phyloP scores from a whole-genome alignment of 2,329 filamentous ascomycete species.

The Talaromyces sp. region DNA sequence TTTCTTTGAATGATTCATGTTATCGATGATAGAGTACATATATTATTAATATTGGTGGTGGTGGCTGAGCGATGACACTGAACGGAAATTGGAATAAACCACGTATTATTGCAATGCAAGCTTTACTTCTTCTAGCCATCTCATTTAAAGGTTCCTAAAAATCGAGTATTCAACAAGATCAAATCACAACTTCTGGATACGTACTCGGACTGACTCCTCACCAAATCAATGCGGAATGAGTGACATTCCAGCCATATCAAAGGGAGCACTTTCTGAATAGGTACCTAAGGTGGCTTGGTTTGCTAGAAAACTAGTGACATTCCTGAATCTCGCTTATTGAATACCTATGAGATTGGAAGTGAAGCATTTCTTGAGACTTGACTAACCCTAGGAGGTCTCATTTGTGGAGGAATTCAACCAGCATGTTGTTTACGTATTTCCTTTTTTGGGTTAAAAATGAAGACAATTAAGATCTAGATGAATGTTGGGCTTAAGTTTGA shows the following conservation, averaged over 20 bases:
- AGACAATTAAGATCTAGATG: background rate
- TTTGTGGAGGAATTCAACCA: background rate
- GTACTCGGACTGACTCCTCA: background rate
- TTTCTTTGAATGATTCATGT: background rate
- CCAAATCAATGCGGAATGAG: background rate
- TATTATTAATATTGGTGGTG: slow-evolving; percentile 10
- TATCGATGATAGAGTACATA: slow-evolving; percentile 10
- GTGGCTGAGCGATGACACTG: background rate
- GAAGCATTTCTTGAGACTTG: background rate
- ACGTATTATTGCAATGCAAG: background rate
- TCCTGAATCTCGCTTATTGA: background rate
- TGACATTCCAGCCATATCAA: background rate
- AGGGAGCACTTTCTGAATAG: background rate
- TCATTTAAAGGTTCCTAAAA: too few relatives aligned
- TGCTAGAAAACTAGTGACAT: background rate
- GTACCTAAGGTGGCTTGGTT: background rate
- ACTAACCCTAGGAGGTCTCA: background rate
- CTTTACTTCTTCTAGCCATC: background rate
- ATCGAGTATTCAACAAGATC: too few relatives aligned
- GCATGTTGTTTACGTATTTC: slow-evolving; percentile 2
- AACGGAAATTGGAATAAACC: background rate
- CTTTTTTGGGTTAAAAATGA: background rate
- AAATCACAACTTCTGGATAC: background rate
- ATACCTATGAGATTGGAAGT: background rate
- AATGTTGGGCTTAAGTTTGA: too few relatives aligned